Base-by-base conservation (phyloP, 495 filamentous ascomycete genomes). In the Neurospora hispaniola region DNA sequence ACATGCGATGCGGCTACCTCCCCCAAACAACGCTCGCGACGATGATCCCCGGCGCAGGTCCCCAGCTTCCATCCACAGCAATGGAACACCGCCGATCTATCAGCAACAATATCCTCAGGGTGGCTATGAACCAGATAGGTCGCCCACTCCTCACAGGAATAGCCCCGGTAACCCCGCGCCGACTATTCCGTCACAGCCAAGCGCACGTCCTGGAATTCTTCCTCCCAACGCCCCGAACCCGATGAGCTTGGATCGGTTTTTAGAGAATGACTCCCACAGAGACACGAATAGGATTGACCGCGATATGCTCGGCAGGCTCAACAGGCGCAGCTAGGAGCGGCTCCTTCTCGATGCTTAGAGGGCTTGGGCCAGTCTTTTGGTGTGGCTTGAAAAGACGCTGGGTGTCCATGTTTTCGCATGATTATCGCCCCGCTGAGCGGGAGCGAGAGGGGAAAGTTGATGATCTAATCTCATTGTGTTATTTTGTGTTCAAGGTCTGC, bases 1-100 rank as follows among this genome's bases (percentile, higher is more conserved):
- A 31, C 83, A 84, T 43, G 73, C 71, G 18, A 73, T 81, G 23
- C 82, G 84, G 39, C 78, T 84, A 35, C 83, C 83, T n/a, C 85
- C 85, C 14, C 85, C 85, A 14, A 82, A 77, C 42, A 82, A 81
- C 70, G 80, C 79, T 3, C 42, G 66, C 42, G 84, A 86, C 38
- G 84, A 85, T 20, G 83, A 85, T 69, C 81, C 79, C 8, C 79
- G 82, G 40, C 80, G 84, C 39, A 82, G 85, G 23, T 86, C 84
- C 12, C 85, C 85, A 1, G 82, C 82, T 23, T 83, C 82, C 3
- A 82, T 76, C 66, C 75, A 81, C 23, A 84, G 83, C 74, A 81
- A 78, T 73, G 81, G 78, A 66, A 84, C 81, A n/a, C 74, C 82
- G 38, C 81, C 79, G 20, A 81, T 70, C 38, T 76, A 11, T 44